A percentile compares a stretch with the other conserved stretches of the same genome.
Conservation (phyloP, 805 yeast species). For the Barnettozyma pratensis region DNA sequence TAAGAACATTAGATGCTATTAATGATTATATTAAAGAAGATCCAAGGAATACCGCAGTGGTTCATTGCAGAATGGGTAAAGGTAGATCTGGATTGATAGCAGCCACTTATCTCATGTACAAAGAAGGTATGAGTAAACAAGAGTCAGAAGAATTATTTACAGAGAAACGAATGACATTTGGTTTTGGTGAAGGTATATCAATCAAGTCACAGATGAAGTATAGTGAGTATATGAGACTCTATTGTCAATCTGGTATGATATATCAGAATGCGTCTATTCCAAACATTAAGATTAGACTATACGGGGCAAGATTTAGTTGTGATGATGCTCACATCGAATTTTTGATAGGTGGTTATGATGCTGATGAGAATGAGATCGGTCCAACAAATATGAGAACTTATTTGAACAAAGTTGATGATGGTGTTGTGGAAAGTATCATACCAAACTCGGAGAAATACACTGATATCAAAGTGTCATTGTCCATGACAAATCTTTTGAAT, state of each 20-base stretch:
- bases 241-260: neutral
- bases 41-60: conserved; percentile 47
- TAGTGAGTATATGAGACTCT: conserved; percentile 42
- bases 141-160: conserved; percentile 53
- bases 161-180: conserved; percentile 46
- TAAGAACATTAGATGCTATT: conserved; percentile 40
- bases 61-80: conserved; percentile 90
- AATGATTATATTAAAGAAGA: conserved; percentile 32
- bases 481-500: neutral
- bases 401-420: neutral
- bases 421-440: neutral
- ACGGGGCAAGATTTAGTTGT: conserved; percentile 3
- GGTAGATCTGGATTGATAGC: conserved; percentile 83
- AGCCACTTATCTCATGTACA: conserved; percentile 63
- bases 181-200: conserved; percentile 63
- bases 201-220: conserved; percentile 67
- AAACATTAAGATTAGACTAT: conserved; percentile 1
- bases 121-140: conserved; percentile 31
- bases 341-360: conserved; percentile 2
- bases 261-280: neutral
- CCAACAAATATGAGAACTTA: neutral
- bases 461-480: conserved; percentile 23
- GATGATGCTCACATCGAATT: neutral
- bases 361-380: neutral
- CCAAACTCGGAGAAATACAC: conserved; percentile 4